phyloP scores from a whole-genome alignment of 129 eudicot species.

The Gnaphalium uliginosum region DNA sequence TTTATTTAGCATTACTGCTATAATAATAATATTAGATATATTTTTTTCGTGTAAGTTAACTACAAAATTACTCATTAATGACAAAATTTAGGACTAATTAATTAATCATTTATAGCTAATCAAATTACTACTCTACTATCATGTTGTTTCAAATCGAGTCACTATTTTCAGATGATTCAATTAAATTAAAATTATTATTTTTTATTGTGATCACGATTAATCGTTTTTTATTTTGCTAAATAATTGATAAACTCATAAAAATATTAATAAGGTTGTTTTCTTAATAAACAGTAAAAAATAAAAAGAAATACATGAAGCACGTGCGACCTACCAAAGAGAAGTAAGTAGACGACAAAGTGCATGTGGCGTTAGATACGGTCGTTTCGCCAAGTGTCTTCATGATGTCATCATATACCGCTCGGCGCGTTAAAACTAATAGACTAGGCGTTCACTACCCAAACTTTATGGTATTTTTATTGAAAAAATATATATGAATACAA shows the following conservation, averaged over 20 bases:
- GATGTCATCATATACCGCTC: constrained; percentile 4
- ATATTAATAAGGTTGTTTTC: background rate
- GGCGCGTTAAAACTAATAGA: background rate
- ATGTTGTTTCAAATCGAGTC: background rate
- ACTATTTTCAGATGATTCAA: background rate
- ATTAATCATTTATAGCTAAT: too few relatives aligned
- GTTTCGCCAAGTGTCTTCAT: constrained; percentile 35
- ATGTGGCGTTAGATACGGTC: constrained; percentile 42
- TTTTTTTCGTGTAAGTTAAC: too few relatives aligned
- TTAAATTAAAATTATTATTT: too few relatives aligned
- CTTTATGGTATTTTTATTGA: background rate
- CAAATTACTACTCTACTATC: background rate
- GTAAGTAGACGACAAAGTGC: constrained; percentile 24
- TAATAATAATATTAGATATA: too few relatives aligned
- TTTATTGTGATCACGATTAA: background rate
- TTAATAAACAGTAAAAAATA: background rate
- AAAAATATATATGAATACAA: too few relatives aligned
- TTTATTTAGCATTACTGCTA: too few relatives aligned
- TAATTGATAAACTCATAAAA: background rate
- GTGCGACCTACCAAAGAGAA: constrained; percentile 27
- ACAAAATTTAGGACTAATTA: too few relatives aligned
- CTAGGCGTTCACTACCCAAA: background rate
- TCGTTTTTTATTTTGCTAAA: background rate
- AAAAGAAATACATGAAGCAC: constrained; percentile 23
- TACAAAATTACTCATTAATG: too few relatives aligned